Evolutionary conservation across 768 basidiomycete genomes (phyloP).

Genomic region (Chalciporus piperatus): DNA sequence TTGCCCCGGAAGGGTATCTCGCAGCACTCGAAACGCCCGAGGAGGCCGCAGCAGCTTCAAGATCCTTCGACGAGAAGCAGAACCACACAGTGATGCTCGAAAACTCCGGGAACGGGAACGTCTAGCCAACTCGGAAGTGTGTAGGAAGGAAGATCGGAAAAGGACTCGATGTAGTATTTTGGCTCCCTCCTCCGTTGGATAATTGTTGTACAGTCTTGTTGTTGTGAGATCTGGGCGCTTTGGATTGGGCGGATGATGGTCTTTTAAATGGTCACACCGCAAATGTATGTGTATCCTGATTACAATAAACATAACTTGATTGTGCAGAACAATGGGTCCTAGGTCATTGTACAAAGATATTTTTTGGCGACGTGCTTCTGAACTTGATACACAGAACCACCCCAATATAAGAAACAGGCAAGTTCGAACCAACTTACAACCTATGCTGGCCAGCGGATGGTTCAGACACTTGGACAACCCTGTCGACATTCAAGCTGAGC

Average conservation of each 20-base stretch:
- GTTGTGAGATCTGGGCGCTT: too few species aligned
- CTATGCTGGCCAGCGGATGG: neutral
- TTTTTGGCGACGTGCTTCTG: too few species aligned
- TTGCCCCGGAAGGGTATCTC: slow-evolving; percentile 22
- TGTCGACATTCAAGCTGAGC: slow-evolving; percentile 24
- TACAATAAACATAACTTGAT: too few species aligned
- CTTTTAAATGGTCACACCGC: too few species aligned
- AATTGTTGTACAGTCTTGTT: too few species aligned
- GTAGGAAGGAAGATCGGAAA: too few species aligned
- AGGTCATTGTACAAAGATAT: too few species aligned
- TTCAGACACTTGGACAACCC: slow-evolving; percentile 58
- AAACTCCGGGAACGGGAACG: neutral
- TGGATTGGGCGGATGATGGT: too few species aligned
- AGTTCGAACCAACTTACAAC: slow-evolving; percentile 5
- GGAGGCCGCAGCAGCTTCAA: slow-evolving; percentile 2
- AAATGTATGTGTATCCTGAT: too few species aligned
- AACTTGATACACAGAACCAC: neutral
- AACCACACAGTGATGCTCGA: neutral
- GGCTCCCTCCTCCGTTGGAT: neutral
- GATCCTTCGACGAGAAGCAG: slow-evolving; percentile 14
- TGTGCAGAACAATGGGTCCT: too few species aligned
- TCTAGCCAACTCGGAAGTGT: slow-evolving; percentile 10
- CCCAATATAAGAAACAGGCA: neutral
- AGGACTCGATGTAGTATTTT: neutral
- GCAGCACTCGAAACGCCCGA: slow-evolving; percentile 9